Evolutionary conservation across 2,329 filamentous ascomycete genomes (phyloP).

Genomic region (Xylariaceae sp.): DNA sequence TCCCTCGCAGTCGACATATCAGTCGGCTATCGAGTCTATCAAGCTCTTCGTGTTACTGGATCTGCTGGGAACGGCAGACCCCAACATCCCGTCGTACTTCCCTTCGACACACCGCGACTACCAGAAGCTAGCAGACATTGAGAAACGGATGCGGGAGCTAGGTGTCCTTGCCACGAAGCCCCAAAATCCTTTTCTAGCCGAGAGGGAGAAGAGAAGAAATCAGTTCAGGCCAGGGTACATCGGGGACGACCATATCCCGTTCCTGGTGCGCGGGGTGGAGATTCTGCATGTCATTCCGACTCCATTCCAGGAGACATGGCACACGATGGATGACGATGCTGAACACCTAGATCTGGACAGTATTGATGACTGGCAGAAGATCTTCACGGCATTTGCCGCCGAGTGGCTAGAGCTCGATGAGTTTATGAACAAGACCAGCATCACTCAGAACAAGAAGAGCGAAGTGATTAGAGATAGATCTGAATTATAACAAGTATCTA

Average conservation of each 20-base stretch:
- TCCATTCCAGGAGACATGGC: constrained; percentile 83
- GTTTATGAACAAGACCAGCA: constrained; percentile 18
- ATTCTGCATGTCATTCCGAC: constrained; percentile 84
- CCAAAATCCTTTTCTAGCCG: constrained; percentile 58
- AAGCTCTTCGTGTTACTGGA: constrained; percentile 89
- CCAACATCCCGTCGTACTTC: constrained; percentile 80
- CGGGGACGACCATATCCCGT: constrained; percentile 88
- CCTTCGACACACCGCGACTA: constrained; percentile 93
- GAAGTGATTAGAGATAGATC: constrained; percentile 16
- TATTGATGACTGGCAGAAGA: constrained; percentile 80
- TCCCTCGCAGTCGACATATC: constrained; percentile 68
- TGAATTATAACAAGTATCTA: constrained; percentile 11
- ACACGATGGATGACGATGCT: constrained; percentile 77
- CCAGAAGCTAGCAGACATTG: constrained; percentile 66
- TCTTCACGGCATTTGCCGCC: constrained; percentile 77
- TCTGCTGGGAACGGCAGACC: constrained; percentile 68
- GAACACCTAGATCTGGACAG: constrained; percentile 77
- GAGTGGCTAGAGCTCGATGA: constrained; percentile 82
- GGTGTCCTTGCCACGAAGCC: constrained; percentile 50
- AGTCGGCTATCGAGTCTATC: constrained; percentile 72
- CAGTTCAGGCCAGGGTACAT: constrained; percentile 51
- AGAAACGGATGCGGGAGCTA: constrained; percentile 67
- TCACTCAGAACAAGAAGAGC: constrained; percentile 7
- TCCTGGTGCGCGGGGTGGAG: constrained; percentile 80
- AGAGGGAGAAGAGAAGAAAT: constrained; percentile 50